These are phyloP conservation scores for Protomyces macrosporus DNA, from an alignment of 1,139 yeast species.

Conservation along the genomic window DNA sequence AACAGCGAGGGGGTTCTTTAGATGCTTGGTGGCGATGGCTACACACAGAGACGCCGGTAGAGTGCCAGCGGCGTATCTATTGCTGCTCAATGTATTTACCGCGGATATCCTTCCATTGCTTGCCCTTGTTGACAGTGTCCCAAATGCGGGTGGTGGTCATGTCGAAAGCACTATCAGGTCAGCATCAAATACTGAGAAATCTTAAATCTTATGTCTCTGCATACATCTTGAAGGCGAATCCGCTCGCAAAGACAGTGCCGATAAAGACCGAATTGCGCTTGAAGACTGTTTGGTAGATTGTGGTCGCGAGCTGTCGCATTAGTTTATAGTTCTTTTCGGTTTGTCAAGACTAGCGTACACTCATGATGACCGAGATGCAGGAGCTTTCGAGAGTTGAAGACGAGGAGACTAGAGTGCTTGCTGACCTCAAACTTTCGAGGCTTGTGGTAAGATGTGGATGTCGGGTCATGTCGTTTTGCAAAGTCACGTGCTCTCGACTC, in stretches of 20 bases:
- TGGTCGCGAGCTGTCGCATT: slow-evolving; percentile 41
- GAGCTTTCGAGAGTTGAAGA: too few species aligned
- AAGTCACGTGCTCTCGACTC: too few species aligned
- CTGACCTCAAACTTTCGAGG: too few species aligned
- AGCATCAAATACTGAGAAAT: not conserved
- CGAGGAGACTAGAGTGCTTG: too few species aligned
- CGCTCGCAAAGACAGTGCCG: slow-evolving; percentile 75
- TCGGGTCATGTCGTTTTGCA: too few species aligned
- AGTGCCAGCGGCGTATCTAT: not conserved
- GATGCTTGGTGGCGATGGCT: not conserved
- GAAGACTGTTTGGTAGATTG: slow-evolving; percentile 65
- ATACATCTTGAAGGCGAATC: slow-evolving; percentile 80
- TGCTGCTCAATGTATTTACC: slow-evolving; percentile 43
- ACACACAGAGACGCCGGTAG: too few species aligned
- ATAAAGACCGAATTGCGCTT: slow-evolving; percentile 92
- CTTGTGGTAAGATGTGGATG: too few species aligned
- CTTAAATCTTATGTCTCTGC: slow-evolving; percentile 25
- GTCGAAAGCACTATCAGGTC: slow-evolving; percentile 54
- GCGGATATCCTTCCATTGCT: slow-evolving; percentile 95
- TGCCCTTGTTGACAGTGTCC: slow-evolving; percentile 86
- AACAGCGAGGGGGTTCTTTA: too few species aligned
- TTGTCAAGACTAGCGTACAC: not conserved
- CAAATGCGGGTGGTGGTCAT: slow-evolving; percentile 71
- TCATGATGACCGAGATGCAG: not conserved
- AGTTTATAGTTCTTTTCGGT: not conserved